These are phyloP conservation scores for Marasmius sp. DNA, from an alignment of 1,284 basidiomycete genomes.

Conservation along the genomic window DNA sequence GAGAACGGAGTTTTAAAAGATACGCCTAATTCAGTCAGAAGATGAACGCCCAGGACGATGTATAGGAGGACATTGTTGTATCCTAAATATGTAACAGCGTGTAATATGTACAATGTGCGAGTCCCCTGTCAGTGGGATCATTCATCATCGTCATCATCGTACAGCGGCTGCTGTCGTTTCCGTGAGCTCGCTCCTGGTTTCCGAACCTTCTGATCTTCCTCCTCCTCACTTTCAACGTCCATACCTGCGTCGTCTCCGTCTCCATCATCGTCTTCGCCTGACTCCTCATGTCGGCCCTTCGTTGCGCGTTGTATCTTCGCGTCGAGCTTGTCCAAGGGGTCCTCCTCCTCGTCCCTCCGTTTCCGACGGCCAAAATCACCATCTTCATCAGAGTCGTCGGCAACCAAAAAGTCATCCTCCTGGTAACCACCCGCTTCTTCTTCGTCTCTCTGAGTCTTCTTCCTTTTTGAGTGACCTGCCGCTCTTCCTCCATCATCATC, in stretches of 20 bases:
- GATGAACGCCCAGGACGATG: conserved; percentile 5
- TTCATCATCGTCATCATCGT: conserved; percentile 63
- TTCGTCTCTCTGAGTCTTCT: conserved; percentile 25
- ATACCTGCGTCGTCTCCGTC: conserved; percentile 45
- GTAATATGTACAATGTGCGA: neutral
- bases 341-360: conserved; percentile 46
- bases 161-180: conserved; percentile 54
- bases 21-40: conserved; percentile 21
- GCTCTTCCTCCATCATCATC: conserved; percentile 33
- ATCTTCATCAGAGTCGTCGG: conserved; percentile 72
- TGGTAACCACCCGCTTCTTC: conserved; percentile 63
- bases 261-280: conserved; percentile 33
- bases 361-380: conserved; percentile 39
- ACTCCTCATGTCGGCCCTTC: conserved; percentile 35
- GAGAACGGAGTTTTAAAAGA: conserved; percentile 56
- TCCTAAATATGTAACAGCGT: neutral
- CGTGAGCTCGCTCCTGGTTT: conserved; percentile 44
- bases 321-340: conserved; percentile 69
- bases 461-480: conserved; percentile 44
- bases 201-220: conserved; percentile 62
- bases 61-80: neutral
- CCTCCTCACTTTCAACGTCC: conserved; percentile 77
- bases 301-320: conserved; percentile 55
- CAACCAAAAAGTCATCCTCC: conserved; percentile 81
- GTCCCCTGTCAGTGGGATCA: conserved; percentile 16